Evolutionary conservation across 1,284 basidiomycete genomes (phyloP), one percentile per base, ranked within the genome.

Genomic region (Ceratobasidium sp.): DNA sequence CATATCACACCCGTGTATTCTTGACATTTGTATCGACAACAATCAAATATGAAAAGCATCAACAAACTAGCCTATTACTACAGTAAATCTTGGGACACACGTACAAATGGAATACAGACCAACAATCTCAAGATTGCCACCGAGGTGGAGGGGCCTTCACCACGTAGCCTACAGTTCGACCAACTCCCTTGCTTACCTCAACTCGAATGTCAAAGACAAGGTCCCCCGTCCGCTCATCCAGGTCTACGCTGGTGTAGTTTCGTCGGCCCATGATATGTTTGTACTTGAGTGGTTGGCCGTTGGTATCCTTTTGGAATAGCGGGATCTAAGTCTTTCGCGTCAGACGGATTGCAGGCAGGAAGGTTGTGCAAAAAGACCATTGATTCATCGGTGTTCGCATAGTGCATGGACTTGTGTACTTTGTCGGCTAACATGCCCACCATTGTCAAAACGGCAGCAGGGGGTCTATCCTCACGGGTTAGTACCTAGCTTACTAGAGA

Each of bases 141-240:
- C 76, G 76, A 37, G 80, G 80, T 1, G 78, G 76, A 37, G 80
- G 80, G 34, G 80, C 79, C 64, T 61, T 72, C 13, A 80, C 76
- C 7, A 63, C 41, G 72, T 81, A 81, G 39, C 90, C 88, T 74
- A 89, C 86, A 34, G 93, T 96, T 76, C 89, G 86, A 1, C 95
- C 95, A 22, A 84, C 75, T 0, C 95, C 95, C 80, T 93, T 94
- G 76, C 86, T 84, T 78, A 88, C 92, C 82, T 99, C 97, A 4
- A 98, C 89, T 1, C 93, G 88, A 77, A 98, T 88, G 78, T 96
- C 92, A 77, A 96, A 98, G n/a, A 88, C 82, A 68, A 98, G 81
- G 19, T 93, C 91, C 0, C 90, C 90, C 0, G 87, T 86, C 0
- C 78, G 66, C 3, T 81, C 79, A 53, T 92, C 87, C 83, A 88